Evolutionary conservation across 169 alveolate species (phyloP).

Genomic region (Plasmodium blacklocki): DNA sequence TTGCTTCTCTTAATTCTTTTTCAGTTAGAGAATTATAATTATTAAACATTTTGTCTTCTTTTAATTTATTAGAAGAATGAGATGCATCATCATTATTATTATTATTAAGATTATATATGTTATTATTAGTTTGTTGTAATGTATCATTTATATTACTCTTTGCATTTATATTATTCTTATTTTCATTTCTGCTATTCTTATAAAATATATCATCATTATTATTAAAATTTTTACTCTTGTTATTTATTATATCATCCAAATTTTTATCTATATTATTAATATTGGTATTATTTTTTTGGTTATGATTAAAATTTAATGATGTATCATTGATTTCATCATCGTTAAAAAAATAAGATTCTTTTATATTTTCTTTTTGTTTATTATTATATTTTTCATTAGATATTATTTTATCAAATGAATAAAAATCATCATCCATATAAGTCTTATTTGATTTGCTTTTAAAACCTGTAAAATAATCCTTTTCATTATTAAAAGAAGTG

Average conservation of each 20-base stretch:
- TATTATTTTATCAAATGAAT: slow-evolving; percentile 5
- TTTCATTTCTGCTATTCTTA: neutral
- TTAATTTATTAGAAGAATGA: neutral
- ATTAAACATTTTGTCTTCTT: slow-evolving; percentile 26
- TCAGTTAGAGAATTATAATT: slow-evolving; percentile 28
- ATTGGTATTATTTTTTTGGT: neutral
- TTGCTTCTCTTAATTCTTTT: slow-evolving; percentile 78
- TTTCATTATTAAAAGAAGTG: slow-evolving; percentile 10
- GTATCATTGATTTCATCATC: slow-evolving; percentile 10
- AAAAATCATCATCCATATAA: slow-evolving; percentile 28
- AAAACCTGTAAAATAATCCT: slow-evolving; percentile 5
- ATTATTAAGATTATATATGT: neutral
- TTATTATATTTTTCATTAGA: neutral
- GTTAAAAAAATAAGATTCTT: slow-evolving; percentile 51
- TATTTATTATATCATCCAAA: too few species aligned
- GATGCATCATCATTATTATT: neutral
- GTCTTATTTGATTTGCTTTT: slow-evolving; percentile 6
- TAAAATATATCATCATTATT: neutral
- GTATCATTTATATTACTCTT: neutral
- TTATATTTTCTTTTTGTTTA: neutral
- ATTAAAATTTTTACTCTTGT: neutral
- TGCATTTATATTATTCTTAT: neutral
- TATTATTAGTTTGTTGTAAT: neutral
- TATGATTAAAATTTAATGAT: neutral
- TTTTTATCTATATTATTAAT: neutral